phyloP scores from a whole-genome alignment of 768 basidiomycete species.

The Leccinum disarticulatum region DNA sequence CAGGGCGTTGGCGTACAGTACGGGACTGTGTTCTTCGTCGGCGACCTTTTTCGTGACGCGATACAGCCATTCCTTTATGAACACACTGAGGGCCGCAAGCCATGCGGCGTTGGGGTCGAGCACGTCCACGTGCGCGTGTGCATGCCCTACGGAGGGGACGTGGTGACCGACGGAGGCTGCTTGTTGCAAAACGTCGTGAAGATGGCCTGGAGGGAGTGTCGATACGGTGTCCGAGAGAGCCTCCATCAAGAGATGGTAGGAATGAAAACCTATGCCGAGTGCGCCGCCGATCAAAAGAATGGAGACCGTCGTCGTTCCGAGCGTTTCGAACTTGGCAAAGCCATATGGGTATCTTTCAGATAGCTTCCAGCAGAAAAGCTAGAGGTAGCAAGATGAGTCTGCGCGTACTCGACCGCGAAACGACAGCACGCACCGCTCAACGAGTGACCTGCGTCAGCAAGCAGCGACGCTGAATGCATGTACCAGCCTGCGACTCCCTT shows the following conservation, averaged over 20 bases:
- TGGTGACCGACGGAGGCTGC: slow-evolving; percentile 55
- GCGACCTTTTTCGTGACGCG: slow-evolving; percentile 87
- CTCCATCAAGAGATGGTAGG: slow-evolving; percentile 78
- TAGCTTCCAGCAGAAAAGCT: slow-evolving; percentile 86
- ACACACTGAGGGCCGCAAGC: slow-evolving; percentile 83
- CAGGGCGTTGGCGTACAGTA: slow-evolving; percentile 92
- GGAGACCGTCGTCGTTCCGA: slow-evolving; percentile 90
- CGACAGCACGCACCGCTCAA: slow-evolving; percentile 68
- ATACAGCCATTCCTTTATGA: slow-evolving; percentile 93
- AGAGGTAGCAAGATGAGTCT: slow-evolving; percentile 8
- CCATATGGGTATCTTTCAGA: slow-evolving; percentile 83
- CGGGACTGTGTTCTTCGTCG: slow-evolving; percentile 86
- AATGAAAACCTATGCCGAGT: slow-evolving; percentile 86
- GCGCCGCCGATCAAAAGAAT: slow-evolving; percentile 84
- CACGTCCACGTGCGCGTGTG: slow-evolving; percentile 50
- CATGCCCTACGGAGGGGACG: slow-evolving; percentile 53
- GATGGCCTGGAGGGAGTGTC: slow-evolving; percentile 60
- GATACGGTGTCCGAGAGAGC: slow-evolving; percentile 65
- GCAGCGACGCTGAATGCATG: slow-evolving; percentile 85
- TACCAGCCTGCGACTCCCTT: slow-evolving; percentile 90
- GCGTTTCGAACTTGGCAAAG: slow-evolving; percentile 91
- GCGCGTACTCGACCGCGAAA: slow-evolving; percentile 2
- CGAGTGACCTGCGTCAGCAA: slow-evolving; percentile 94
- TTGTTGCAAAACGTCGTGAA: slow-evolving; percentile 62
- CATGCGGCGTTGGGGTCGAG: slow-evolving; percentile 95